These are phyloP conservation scores for Syzygium grande DNA, from an alignment of 345 rosid genomes.

Conservation along the genomic window DNA sequence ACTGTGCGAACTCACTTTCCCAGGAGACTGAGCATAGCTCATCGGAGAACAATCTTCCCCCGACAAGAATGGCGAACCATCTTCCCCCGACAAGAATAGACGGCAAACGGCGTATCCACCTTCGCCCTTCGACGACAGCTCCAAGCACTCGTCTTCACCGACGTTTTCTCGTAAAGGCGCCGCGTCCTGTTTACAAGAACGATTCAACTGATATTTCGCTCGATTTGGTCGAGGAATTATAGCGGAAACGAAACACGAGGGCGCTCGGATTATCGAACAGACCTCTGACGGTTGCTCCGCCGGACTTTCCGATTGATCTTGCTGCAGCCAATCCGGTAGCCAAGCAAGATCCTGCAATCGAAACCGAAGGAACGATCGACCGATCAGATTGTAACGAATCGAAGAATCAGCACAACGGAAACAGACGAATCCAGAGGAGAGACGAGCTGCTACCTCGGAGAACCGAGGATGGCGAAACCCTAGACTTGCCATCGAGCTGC, in stretches of 20 bases:
- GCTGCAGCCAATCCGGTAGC: conserved; percentile 44
- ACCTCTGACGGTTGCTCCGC: conserved; percentile 15
- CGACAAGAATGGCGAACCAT: conserved; percentile 24
- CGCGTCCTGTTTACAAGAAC: conserved; percentile 5
- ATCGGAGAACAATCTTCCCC: conserved; percentile 28
- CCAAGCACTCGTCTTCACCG: not conserved
- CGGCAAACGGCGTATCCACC: conserved; percentile 7
- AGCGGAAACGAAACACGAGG: not conserved
- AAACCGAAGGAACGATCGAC: not conserved
- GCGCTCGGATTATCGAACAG: not conserved
- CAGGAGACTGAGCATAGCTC: conserved; percentile 16
- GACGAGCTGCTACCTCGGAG: conserved; percentile 32
- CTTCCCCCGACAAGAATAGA: conserved; percentile 37
- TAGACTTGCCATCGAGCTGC: conserved; percentile 1
- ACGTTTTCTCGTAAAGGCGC: not conserved
- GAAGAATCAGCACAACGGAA: not conserved
- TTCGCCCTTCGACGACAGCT: not conserved
- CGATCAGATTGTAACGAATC: not conserved
- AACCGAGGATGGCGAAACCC: conserved; percentile 57
- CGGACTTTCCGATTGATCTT: conserved; percentile 8
- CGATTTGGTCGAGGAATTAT: not conserved
- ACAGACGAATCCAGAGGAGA: not conserved
- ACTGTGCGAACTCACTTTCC: conserved; percentile 18
- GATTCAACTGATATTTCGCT: not conserved
- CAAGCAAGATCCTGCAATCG: conserved; percentile 32